phyloP scores from a whole-genome alignment of 1,284 basidiomycete genomes.

The Ceratobasidium sp. region DNA sequence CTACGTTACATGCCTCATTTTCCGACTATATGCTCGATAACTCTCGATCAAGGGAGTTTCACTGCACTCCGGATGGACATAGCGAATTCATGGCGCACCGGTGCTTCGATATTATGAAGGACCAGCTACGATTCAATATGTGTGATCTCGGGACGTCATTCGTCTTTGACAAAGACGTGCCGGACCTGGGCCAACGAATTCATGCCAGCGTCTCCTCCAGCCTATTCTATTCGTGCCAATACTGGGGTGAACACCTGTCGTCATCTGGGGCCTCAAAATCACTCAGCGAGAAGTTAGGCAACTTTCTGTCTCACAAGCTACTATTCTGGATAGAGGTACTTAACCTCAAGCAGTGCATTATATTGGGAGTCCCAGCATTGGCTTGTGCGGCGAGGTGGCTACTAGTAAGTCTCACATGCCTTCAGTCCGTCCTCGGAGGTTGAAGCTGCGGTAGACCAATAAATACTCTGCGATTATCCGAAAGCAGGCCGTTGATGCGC shows the following conservation, averaged over 20 bases:
- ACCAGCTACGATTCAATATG: background rate
- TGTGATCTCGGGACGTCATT: background rate
- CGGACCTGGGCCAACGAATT: background rate
- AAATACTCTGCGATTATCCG: background rate
- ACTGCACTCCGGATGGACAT: background rate
- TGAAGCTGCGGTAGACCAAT: background rate
- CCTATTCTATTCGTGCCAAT: background rate
- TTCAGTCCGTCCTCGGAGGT: background rate
- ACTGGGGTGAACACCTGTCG: background rate
- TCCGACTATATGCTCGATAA: background rate
- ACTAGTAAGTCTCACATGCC: background rate
- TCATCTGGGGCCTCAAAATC: background rate
- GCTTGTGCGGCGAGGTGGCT: background rate
- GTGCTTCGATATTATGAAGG: background rate
- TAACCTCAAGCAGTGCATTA: background rate
- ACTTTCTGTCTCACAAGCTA: background rate
- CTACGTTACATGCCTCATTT: background rate
- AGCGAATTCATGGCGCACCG: background rate
- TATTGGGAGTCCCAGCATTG: background rate
- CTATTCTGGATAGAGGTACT: background rate
- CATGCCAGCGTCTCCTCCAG: background rate
- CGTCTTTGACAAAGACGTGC: background rate
- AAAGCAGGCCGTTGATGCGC: background rate
- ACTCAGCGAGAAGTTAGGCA: background rate
- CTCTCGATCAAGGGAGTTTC: background rate